Conservation (phyloP, 805 yeast genomes). For the Metschnikowia chrysomelidarum region DNA sequence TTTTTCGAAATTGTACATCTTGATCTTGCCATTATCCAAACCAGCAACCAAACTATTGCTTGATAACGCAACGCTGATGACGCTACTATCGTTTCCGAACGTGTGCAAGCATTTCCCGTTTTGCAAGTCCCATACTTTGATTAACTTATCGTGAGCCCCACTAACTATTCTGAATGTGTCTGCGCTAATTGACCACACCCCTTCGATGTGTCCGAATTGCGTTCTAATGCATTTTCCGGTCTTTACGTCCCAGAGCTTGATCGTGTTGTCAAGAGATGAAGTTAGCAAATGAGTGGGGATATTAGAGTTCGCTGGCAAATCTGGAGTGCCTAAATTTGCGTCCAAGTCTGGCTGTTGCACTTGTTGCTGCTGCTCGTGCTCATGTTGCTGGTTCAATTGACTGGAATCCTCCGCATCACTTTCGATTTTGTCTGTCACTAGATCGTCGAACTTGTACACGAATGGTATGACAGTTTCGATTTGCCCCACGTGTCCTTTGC, state of each 20-base stretch:
- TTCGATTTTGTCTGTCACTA: constrained; percentile 47
- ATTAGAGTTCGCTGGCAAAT: constrained; percentile 20
- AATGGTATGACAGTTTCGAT: constrained; percentile 91
- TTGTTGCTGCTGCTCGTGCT: constrained; percentile 14
- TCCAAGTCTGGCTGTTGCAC: constrained; percentile 7
- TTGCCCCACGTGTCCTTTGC: constrained; percentile 88
- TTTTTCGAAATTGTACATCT: constrained; percentile 49
- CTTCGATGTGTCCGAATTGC: constrained; percentile 97
- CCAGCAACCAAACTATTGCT: constrained; percentile 91
- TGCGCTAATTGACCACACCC: constrained; percentile 96
- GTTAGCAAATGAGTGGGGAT: constrained; percentile 84
- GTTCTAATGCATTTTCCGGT: constrained; percentile 90
- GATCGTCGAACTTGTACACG: constrained; percentile 56
- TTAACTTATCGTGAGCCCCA: constrained; percentile 89
- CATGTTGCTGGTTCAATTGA: constrained; percentile 18
- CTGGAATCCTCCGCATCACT: constrained; percentile 29
- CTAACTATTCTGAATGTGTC: constrained; percentile 92
- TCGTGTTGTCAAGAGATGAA: constrained; percentile 88
- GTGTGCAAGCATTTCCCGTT: constrained; percentile 94
- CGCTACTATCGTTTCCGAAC: constrained; percentile 64
- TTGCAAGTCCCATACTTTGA: constrained; percentile 95
- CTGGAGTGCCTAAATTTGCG: not conserved
- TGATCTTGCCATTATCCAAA: constrained; percentile 83
- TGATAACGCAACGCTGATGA: constrained; percentile 76
- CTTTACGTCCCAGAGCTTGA: constrained; percentile 85